Percentiles rank a stretch among this genome's conserved stretches.
Evolutionary conservation across 257 asterid species (phyloP).

Genomic region (Cruciata laevipes): DNA sequence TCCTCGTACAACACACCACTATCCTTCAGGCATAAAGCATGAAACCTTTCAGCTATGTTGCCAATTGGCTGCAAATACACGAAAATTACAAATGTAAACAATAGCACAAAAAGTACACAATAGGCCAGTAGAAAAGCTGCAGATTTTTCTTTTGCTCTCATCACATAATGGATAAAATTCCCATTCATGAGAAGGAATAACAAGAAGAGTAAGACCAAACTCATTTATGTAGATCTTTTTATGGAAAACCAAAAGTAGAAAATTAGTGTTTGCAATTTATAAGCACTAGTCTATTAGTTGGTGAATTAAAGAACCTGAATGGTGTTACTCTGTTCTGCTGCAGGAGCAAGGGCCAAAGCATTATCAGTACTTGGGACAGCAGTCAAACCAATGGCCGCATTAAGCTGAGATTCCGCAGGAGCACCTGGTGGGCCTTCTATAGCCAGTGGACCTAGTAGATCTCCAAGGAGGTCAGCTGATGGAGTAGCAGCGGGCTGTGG

Average conservation of each 20-base stretch:
- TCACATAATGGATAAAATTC: not conserved
- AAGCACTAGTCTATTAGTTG: not conserved
- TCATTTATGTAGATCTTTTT: not conserved
- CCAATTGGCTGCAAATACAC: constrained; percentile 67
- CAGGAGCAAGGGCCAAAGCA: constrained; percentile 74
- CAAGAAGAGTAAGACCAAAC: not conserved
- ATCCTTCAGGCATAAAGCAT: constrained; percentile 75
- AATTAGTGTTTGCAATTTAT: not conserved
- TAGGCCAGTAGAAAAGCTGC: not conserved
- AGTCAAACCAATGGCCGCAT: constrained; percentile 35
- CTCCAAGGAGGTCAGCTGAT: constrained; percentile 84
- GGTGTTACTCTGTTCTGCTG: constrained; percentile 54
- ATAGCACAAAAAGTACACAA: not conserved
- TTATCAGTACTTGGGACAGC: constrained; percentile 37
- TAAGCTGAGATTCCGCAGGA: constrained; percentile 43
- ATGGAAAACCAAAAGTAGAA: not conserved
- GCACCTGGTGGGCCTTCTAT: constrained; percentile 63
- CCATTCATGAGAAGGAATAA: not conserved
- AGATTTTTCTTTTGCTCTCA: not conserved
- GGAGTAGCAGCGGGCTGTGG: constrained; percentile 58
- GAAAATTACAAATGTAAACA: constrained; percentile 20
- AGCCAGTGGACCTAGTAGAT: constrained; percentile 74
- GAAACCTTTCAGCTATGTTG: constrained; percentile 76
- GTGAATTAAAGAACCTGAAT: constrained; percentile 52
- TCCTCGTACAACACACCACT: constrained; percentile 94